Conservation (phyloP, 352 stramenopile species). For the Pythium insidiosum region DNA sequence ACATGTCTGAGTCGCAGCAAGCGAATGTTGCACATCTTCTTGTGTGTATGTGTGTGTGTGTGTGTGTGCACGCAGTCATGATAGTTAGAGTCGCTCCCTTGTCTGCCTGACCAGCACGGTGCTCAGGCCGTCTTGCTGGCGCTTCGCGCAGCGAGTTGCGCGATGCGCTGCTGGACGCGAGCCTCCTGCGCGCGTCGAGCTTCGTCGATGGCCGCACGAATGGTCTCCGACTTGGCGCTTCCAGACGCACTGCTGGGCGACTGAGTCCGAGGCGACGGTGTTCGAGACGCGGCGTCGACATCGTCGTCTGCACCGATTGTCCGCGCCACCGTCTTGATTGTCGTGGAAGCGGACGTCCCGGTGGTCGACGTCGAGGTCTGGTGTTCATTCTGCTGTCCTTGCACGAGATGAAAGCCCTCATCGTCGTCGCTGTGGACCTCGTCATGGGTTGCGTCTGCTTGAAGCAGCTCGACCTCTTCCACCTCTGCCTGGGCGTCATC, state of each 20-base stretch:
- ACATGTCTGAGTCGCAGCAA: too few relatives aligned
- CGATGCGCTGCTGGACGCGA: constrained; percentile 53
- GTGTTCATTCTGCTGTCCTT: too few relatives aligned
- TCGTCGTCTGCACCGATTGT: too few relatives aligned
- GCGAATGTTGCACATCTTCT: too few relatives aligned
- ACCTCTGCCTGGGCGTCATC: constrained; percentile 25
- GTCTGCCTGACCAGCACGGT: not conserved
- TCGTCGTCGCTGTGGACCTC: constrained; percentile 25
- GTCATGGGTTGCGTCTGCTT: constrained; percentile 8
- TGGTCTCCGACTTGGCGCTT: not conserved
- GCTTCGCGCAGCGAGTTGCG: constrained; percentile 24
- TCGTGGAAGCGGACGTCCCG: too few relatives aligned
- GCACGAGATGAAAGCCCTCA: constrained; percentile 33
- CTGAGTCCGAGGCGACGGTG: constrained; percentile 23
- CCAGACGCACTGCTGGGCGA: constrained; percentile 23
- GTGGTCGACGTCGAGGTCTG: constrained; percentile 5
- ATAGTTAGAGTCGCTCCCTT: too few relatives aligned
- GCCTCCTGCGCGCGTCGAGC: constrained; percentile 40
- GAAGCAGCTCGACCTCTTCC: constrained; percentile 23
- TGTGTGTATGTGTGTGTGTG: too few relatives aligned
- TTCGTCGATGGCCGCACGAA: constrained; percentile 44
- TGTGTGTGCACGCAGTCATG: too few relatives aligned
- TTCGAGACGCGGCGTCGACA: constrained; percentile 1
- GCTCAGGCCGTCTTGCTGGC: constrained; percentile 5
- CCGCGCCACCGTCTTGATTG: too few relatives aligned